Conservation (phyloP, 1,139 yeast species). For the Kluyveromyces sp. region DNA sequence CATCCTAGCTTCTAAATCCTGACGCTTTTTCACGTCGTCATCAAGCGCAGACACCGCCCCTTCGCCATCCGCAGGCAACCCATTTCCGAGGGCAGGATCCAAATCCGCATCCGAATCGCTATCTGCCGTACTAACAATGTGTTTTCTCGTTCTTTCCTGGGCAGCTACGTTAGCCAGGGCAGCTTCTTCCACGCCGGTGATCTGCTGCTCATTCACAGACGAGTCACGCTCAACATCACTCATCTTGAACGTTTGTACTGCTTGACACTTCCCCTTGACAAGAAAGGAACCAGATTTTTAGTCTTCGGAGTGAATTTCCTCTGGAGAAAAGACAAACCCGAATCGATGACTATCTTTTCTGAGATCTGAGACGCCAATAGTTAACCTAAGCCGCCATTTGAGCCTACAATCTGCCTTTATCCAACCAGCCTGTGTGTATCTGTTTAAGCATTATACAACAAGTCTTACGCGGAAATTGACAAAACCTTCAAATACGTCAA, state of each 20-base stretch:
- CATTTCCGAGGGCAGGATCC: slow-evolving; percentile 10
- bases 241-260: too few relatives aligned
- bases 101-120: slow-evolving; percentile 31
- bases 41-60: slow-evolving; percentile 36
- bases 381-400: too few relatives aligned
- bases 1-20: slow-evolving; percentile 74
- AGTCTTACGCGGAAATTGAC: too few relatives aligned
- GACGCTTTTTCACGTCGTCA: slow-evolving; percentile 55
- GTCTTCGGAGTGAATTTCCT: too few relatives aligned
- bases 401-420: too few relatives aligned
- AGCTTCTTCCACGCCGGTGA: slow-evolving; percentile 10
- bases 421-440: too few relatives aligned
- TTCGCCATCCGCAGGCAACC: slow-evolving; percentile 25
- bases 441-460: too few relatives aligned
- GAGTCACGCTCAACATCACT: slow-evolving; percentile 2
- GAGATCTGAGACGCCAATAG: too few relatives aligned
- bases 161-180: slow-evolving; percentile 11
- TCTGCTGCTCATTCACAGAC: slow-evolving; percentile 6
- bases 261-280: too few relatives aligned
- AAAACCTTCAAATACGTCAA: neutral
- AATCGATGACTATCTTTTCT: too few relatives aligned
- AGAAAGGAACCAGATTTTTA: too few relatives aligned
- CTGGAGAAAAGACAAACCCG: too few relatives aligned
- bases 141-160: slow-evolving; percentile 28
- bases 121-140: slow-evolving; percentile 21